Evolutionary conservation across 306 rosid genomes (phyloP).

Genomic region (Rosa chinensis): DNA sequence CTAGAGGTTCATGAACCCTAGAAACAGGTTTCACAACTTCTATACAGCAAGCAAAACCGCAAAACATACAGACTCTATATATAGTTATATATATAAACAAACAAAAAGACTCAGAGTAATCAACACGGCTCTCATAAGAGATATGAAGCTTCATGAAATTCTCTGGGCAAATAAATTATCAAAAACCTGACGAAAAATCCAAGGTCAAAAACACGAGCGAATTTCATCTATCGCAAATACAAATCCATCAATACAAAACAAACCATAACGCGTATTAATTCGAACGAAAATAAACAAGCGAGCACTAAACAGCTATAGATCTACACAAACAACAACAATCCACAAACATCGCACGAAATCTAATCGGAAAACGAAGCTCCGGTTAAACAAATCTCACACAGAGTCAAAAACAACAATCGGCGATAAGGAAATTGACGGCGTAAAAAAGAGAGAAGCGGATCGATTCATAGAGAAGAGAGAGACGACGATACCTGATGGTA

Average conservation of each 20-base stretch:
- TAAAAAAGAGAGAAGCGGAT: not conserved
- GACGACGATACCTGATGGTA: not conserved
- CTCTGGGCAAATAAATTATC: too few species aligned
- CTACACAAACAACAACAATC: not conserved
- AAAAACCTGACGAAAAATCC: not conserved
- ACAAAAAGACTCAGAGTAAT: not conserved
- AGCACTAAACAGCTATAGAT: not conserved
- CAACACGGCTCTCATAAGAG: not conserved
- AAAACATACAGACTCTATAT: not conserved
- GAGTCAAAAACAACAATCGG: not conserved
- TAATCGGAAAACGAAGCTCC: not conserved
- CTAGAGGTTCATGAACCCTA: too few species aligned
- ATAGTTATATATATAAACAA: not conserved
- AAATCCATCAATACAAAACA: not conserved
- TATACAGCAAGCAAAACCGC: too few species aligned
- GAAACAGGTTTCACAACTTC: too few species aligned
- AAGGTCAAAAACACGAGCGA: not conserved
- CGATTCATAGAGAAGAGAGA: not conserved
- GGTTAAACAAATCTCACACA: not conserved
- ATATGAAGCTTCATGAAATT: not conserved
- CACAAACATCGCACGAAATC: not conserved
- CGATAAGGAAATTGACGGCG: not conserved
- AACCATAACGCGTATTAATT: not conserved
- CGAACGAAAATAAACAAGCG: not conserved
- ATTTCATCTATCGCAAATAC: not conserved